phyloP scores from a whole-genome alignment of 805 yeast genomes.

The Ogataea pini region DNA sequence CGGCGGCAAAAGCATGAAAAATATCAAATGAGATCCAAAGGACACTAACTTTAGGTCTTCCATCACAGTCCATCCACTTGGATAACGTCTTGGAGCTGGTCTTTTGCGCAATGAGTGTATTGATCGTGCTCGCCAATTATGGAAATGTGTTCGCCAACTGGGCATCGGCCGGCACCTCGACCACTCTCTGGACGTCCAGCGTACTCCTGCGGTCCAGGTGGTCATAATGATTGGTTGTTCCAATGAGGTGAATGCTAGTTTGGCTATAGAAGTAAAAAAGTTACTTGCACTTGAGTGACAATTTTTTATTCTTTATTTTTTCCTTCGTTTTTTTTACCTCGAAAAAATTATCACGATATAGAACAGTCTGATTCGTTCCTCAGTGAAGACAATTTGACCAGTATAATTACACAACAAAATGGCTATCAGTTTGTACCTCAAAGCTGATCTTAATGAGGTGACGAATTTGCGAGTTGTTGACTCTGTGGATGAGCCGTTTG shows the following conservation, averaged over 20 bases:
- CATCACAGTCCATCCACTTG: slow-evolving; percentile 27
- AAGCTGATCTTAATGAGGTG: slow-evolving; percentile 40
- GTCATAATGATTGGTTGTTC: not conserved
- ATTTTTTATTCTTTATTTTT: not conserved
- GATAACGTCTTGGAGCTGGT: slow-evolving; percentile 10
- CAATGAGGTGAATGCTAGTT: not conserved
- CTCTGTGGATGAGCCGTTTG: slow-evolving; percentile 59
- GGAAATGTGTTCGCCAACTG: slow-evolving; percentile 3
- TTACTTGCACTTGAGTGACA: not conserved
- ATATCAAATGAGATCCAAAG: slow-evolving; percentile 34
- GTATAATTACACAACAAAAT: slow-evolving; percentile 11
- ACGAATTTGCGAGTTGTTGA: slow-evolving; percentile 55
- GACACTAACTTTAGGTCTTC: slow-evolving; percentile 34
- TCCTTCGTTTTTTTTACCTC: slow-evolving; percentile 3
- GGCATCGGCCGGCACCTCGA: not conserved
- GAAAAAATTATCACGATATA: slow-evolving; percentile 1
- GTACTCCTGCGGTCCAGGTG: slow-evolving; percentile 3
- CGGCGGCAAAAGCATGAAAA: slow-evolving; percentile 33
- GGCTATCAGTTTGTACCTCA: slow-evolving; percentile 33
- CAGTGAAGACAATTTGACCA: not conserved
- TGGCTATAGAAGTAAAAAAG: not conserved
- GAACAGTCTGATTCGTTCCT: not conserved
- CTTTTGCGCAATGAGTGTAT: slow-evolving; percentile 16
- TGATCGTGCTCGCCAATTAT: slow-evolving; percentile 9
- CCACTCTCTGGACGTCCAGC: slow-evolving; percentile 3